phyloP scores from a whole-genome alignment of 2,329 filamentous ascomycete genomes.

The Penicillium sp. region DNA sequence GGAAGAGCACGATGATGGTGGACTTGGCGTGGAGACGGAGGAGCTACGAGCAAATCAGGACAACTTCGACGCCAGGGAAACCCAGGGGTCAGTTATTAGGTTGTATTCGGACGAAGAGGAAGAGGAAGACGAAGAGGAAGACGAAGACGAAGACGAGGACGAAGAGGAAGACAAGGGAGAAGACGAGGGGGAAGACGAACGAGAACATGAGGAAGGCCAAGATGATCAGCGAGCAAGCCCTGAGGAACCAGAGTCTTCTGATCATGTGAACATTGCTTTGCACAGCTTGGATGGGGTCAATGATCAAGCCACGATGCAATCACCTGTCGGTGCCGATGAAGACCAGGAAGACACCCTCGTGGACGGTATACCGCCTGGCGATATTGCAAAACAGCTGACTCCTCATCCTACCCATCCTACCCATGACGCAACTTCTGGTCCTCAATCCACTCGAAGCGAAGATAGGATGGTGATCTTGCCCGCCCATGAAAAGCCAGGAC shows the following conservation, averaged over 20 bases:
- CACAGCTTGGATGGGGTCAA: slow-evolving; percentile 16
- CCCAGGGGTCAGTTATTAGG: background rate
- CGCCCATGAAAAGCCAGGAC: background rate
- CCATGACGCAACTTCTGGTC: slow-evolving; percentile 13
- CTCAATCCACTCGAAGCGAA: background rate
- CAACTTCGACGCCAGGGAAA: background rate
- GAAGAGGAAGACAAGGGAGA: background rate
- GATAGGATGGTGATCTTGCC: background rate
- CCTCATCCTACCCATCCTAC: slow-evolving; percentile 24
- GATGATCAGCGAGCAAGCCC: background rate
- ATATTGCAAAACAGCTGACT: slow-evolving; percentile 14
- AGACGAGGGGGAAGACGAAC: background rate
- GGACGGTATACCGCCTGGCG: background rate
- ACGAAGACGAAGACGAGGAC: background rate
- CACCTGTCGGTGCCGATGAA: background rate
- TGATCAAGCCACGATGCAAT: background rate
- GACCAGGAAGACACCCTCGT: background rate
- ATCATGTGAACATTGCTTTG: background rate
- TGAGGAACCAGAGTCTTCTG: background rate
- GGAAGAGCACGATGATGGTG: background rate
- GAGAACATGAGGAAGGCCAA: background rate
- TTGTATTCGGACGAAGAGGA: slow-evolving; percentile 1
- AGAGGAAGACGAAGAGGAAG: background rate
- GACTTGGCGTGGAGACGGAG: background rate
- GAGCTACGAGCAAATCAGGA: background rate